A percentile compares a stretch with the other conserved stretches of the same genome.
phyloP scores from a whole-genome alignment of 306 rosid species.

The Pyrus communis region DNA sequence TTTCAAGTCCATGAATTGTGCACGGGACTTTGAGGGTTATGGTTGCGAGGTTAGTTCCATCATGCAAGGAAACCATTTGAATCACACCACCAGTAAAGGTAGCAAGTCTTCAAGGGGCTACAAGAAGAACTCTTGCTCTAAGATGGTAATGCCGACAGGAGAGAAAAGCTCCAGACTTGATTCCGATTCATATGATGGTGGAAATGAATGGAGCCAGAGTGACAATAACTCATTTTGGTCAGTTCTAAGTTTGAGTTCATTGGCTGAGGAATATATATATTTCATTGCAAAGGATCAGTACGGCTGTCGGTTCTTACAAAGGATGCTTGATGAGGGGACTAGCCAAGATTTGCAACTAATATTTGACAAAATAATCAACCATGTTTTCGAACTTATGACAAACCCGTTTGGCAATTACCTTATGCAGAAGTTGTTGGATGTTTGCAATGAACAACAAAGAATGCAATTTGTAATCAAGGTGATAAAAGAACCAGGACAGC shows the following conservation, averaged over 20 bases:
- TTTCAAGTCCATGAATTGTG: constrained; percentile 11
- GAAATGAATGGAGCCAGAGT: constrained; percentile 8
- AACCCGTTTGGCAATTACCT: constrained; percentile 80
- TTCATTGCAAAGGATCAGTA: constrained; percentile 60
- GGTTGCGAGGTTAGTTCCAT: constrained; percentile 36
- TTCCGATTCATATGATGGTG: background rate
- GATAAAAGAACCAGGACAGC: constrained; percentile 45
- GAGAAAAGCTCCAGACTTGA: constrained; percentile 18
- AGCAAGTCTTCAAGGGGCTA: constrained; percentile 13
- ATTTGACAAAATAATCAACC: constrained; percentile 39
- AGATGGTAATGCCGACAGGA: background rate
- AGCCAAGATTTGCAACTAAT: constrained; percentile 36
- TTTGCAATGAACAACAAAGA: constrained; percentile 46
- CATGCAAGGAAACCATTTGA: constrained; percentile 27
- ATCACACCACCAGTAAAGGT: constrained; percentile 9
- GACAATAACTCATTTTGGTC: constrained; percentile 8
- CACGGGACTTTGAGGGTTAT: constrained; percentile 18
- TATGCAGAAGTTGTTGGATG: constrained; percentile 66
- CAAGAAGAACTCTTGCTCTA: constrained; percentile 13
- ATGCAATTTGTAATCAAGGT: constrained; percentile 39
- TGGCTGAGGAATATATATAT: constrained; percentile 34
- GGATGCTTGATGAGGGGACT: constrained; percentile 46
- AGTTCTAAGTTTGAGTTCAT: constrained; percentile 18
- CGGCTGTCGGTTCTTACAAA: constrained; percentile 61
- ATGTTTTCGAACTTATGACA: constrained; percentile 54